Conservation (phyloP, 164 flowering plant species). For the Macadamia integrifolia region DNA sequence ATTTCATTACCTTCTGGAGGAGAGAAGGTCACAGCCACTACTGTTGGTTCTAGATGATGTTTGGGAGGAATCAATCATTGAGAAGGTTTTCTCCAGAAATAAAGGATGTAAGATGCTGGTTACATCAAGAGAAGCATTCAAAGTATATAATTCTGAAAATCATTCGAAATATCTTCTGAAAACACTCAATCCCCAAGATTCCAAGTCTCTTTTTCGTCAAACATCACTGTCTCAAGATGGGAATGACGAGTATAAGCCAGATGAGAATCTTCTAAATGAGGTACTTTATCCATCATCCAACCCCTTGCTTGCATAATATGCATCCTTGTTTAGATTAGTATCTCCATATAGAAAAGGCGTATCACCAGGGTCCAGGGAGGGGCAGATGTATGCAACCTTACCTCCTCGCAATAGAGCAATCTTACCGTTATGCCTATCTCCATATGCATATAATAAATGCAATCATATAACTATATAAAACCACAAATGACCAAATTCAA, state of each 20-base stretch:
- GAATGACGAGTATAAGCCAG: constrained; percentile 1
- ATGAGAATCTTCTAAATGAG: constrained; percentile 18
- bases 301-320: neutral
- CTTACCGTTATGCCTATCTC: too few species aligned
- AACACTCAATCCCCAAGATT: constrained; percentile 25
- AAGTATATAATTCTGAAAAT: constrained; percentile 7
- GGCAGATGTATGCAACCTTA: too few species aligned
- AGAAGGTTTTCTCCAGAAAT: constrained; percentile 13
- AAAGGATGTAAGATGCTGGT: constrained; percentile 34
- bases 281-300: constrained; percentile 4
- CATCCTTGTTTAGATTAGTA: too few species aligned
- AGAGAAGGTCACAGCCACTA: constrained; percentile 11
- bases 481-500: too few species aligned
- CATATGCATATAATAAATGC: too few species aligned
- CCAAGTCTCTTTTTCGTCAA: constrained; percentile 29
- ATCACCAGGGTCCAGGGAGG: too few species aligned
- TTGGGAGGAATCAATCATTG: constrained; percentile 25
- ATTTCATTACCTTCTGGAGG: constrained; percentile 14
- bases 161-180: constrained; percentile 20
- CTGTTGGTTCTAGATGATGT: constrained; percentile 42
- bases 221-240: constrained; percentile 18
- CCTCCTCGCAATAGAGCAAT: too few species aligned
- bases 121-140: constrained; percentile 37
- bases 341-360: too few species aligned
- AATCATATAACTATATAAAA: too few species aligned